These are phyloP conservation scores for Talaromyces albobiverticillius DNA, from an alignment of 2,329 filamentous ascomycete genomes.

Conservation along the genomic window DNA sequence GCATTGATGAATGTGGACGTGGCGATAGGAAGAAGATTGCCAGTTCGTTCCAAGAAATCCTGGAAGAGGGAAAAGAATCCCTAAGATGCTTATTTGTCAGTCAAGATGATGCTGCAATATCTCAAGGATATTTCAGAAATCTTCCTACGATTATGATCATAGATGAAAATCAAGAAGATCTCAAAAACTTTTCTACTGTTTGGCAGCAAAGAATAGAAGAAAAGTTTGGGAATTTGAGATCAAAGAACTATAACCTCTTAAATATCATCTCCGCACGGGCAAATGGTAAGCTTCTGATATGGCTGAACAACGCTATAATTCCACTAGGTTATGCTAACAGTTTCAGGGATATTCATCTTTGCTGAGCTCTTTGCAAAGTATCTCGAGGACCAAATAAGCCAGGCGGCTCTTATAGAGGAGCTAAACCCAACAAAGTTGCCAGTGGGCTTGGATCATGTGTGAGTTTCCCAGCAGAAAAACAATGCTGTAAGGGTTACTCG, in stretches of 20 bases:
- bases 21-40: background rate
- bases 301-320: no score
- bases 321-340: background rate
- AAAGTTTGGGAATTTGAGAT: background rate
- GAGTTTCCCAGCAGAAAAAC: background rate
- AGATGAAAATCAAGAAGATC: background rate
- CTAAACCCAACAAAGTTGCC: background rate
- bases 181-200: background rate
- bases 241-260: background rate
- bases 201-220: background rate
- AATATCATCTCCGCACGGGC: background rate
- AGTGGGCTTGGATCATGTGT: background rate
- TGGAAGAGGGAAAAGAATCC: background rate
- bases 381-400: background rate
- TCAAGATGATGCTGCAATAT: background rate
- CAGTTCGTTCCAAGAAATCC: background rate
- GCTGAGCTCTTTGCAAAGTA: background rate
- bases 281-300: background rate
- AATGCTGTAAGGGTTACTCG: background rate
- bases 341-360: background rate
- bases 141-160: background rate
- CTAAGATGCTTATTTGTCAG: background rate
- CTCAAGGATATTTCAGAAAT: background rate
- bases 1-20: background rate
- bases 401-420: background rate